These are phyloP conservation scores for Apocynum venetum DNA, from an alignment of 257 asterid genomes.

Conservation along the genomic window DNA sequence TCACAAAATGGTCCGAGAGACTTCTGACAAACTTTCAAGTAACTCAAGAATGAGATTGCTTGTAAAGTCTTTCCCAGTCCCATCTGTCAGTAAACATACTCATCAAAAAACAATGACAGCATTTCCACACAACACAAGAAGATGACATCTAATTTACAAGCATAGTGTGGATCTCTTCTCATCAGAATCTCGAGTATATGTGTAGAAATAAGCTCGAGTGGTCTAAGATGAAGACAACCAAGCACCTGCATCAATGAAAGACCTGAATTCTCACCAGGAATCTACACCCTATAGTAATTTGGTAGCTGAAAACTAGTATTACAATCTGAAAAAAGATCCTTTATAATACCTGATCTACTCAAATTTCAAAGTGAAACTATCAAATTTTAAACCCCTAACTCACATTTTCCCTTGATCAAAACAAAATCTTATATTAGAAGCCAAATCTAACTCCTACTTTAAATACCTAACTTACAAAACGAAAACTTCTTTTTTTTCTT, in stretches of 20 bases:
- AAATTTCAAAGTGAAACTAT: too few species aligned
- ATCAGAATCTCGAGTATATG: background rate
- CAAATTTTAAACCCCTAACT: background rate
- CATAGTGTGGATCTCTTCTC: background rate
- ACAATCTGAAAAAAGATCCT: background rate
- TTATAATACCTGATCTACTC: too few species aligned
- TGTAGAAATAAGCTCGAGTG: background rate
- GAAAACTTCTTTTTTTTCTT: background rate
- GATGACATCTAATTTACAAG: background rate
- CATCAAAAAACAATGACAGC: background rate
- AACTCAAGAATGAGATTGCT: constrained; percentile 79
- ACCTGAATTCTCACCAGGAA: background rate
- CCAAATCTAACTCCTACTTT: background rate
- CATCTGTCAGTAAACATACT: constrained; percentile 51
- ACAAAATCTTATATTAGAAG: background rate
- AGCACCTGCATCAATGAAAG: background rate
- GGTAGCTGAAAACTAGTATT: background rate
- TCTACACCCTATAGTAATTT: background rate
- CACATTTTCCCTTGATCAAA: background rate
- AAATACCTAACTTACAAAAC: background rate
- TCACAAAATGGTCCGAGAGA: constrained; percentile 82
- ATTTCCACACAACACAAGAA: background rate
- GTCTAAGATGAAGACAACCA: background rate
- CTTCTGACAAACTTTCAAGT: constrained; percentile 59
- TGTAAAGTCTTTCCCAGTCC: constrained; percentile 97